A percentile compares a stretch with the other conserved stretches of the same genome.
These are phyloP conservation scores for Filobasidium floriforme DNA, from an alignment of 768 basidiomycete genomes.

Conservation along the genomic window DNA sequence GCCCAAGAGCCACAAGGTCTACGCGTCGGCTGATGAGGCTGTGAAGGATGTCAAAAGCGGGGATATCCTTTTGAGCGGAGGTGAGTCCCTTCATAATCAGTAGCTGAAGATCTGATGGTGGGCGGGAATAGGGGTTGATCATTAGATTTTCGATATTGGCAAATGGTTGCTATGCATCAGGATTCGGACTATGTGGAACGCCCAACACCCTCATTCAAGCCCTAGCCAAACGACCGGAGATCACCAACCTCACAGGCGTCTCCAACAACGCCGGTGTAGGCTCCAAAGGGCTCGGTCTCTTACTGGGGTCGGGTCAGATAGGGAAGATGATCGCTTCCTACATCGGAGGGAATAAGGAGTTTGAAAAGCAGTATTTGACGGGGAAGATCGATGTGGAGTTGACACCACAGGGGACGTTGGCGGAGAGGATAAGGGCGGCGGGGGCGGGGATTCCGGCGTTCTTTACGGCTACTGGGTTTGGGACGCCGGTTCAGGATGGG, in stretches of 20 bases:
- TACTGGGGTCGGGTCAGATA: conserved; percentile 67
- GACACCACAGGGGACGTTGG: conserved; percentile 79
- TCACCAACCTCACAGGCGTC: conserved; percentile 68
- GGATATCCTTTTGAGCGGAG: conserved; percentile 69
- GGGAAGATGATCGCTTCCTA: conserved; percentile 81
- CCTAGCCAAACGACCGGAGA: conserved; percentile 57
- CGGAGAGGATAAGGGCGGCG: conserved; percentile 77
- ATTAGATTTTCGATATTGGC: neutral
- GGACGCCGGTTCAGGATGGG: conserved; percentile 25
- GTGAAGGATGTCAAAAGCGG: conserved; percentile 75
- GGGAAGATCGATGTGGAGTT: conserved; percentile 78
- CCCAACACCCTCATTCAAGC: conserved; percentile 85
- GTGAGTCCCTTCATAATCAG: too few species aligned
- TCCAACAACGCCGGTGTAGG: conserved; percentile 70
- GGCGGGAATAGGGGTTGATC: neutral
- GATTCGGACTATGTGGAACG: conserved; percentile 82
- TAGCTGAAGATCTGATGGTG: too few species aligned
- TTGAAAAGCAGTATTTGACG: conserved; percentile 69
- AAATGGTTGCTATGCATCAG: conserved; percentile 46
- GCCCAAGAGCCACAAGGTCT: conserved; percentile 53
- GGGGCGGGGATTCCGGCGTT: conserved; percentile 91
- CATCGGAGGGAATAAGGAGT: conserved; percentile 86
- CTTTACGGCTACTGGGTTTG: conserved; percentile 72
- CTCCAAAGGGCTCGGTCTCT: conserved; percentile 43
- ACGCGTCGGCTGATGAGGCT: conserved; percentile 72